Base-by-base conservation (phyloP, 805 yeast genomes). In the Torulaspora quercuum region DNA sequence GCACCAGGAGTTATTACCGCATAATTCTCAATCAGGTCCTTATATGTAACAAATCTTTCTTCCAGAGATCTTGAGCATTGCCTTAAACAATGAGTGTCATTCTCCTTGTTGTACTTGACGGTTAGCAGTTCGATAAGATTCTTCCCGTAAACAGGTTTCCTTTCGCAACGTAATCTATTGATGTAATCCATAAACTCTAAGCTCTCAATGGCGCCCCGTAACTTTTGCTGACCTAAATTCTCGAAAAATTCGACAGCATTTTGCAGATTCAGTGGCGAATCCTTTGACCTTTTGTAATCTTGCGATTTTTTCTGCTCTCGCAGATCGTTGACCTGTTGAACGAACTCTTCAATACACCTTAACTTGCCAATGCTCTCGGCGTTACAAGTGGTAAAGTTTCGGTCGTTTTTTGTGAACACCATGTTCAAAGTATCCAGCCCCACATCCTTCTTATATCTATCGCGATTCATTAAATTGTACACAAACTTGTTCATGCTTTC, bases 1-100 rank as follows among this genome's bases (percentile, higher is more conserved):
- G 77, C 95, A 3, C 79, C 68, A 0, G 99, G 98, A 0, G 97
- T 92, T 4, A 90, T 73, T 45, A 85, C 90, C 0, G 95, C 85
- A 61, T 71, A 92, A 43, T 81, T 78, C 27, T 84, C 86, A 41
- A 90, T 72, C 0, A 67, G 54, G 21, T 74, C 77, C 7, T 63
- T 57, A 68, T 79, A 66, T 0, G 43, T 28, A 3, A 55, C 32
- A 4, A 72, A 52, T 42, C 75, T 59, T 0, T 69, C 61, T 18
- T 57, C 56, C 33, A 75, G 45, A 1, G 78, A 70, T 34, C 62
- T 67, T 11, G 72, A 57, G 10, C 72, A 41, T 1, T 66, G 65
- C 7, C 63, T 43, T 30, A 46, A 14, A 30, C 41, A 17, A 12
- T 45, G 16, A 11, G 41, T 22, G n/a, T 41, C 38, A 28, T 25